Base-by-base conservation (phyloP, 2,329 filamentous ascomycete genomes). In the Cladosporium phlei region DNA sequence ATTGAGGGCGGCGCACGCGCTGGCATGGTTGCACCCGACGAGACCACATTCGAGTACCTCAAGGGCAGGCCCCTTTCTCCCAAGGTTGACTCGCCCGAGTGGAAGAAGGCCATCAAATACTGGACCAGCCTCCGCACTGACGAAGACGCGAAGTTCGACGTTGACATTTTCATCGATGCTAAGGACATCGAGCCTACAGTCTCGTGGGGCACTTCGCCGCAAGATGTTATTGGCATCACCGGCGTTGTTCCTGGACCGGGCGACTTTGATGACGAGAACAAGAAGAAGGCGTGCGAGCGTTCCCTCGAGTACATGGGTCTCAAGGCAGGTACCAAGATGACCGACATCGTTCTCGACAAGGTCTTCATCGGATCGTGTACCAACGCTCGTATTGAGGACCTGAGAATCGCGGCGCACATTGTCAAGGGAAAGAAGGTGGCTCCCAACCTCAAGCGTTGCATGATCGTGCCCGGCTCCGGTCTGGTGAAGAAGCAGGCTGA, bases 311-410 rank as follows among this genome's bases (percentile, higher is more conserved):
- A 98, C 70, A 98, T 98, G 93, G 93, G 93, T 27, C 77, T 98
- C 45, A 85, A 78, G 5, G 75, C 91, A 19, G 89, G 89, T 47
- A 95, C 86, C 0, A 85, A 80, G 7, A 93, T 98, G 83, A 81
- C 95, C 66, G 89, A 97, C n/a, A 84, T 98, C 55, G 70, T 76
- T 21, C 71, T 97, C 45, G 93, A 98, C 77, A 97, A 97, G 76
- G 83, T 97, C 55, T 98, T 97, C 66, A 96, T 97, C 59, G 93
- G 93, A 35, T 95, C 89, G 9, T 98, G 93, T 79, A 98, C 93
- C 28, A 98, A 98, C 67, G 88, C 91, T 11, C 82, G 93, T 62
- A 96, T 98, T 54, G 93, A 97, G 70, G 93, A 98, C 75, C 74
- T 98, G 55, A 82, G 91, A 30, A 86, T 86, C 22, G 93, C 91